phyloP scores from a whole-genome alignment of 2,329 filamentous ascomycete genomes.

The Colletotrichum tropicale region DNA sequence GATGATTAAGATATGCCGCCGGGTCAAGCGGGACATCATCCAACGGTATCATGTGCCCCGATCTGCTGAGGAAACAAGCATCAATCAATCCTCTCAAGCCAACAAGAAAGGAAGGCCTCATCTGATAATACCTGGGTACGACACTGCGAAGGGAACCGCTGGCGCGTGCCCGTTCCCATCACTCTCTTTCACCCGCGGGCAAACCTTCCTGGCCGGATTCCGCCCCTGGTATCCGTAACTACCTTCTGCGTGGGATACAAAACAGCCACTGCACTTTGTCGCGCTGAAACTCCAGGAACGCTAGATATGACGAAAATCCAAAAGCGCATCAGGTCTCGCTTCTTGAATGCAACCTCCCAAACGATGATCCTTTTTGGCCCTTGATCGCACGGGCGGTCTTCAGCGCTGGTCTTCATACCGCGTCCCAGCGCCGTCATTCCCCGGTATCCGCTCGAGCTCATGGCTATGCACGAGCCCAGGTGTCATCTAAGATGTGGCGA shows the following conservation, averaged over 20 bases:
- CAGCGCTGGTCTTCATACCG: not conserved
- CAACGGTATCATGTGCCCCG: not conserved
- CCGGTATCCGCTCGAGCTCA: not conserved
- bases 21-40: not conserved
- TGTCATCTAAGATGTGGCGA: not conserved
- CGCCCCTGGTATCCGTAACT: not conserved
- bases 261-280: not conserved
- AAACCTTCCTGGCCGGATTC: not conserved
- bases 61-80: not conserved
- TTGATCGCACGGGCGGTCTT: slow-evolving; percentile 3
- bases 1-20: not conserved
- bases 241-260: not conserved
- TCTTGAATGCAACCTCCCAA: not conserved
- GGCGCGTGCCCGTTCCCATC: not conserved
- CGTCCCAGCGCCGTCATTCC: not conserved
- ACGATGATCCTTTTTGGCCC: not conserved
- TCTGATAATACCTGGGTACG: not conserved
- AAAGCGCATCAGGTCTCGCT: not conserved
- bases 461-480: not conserved
- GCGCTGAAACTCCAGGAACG: not conserved
- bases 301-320: not conserved
- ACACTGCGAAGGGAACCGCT: not conserved
- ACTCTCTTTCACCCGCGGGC: not conserved
- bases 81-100: not conserved
- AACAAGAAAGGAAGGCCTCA: not conserved